These are phyloP conservation scores for Penicillium verrucosum DNA, from an alignment of 2,329 filamentous ascomycete genomes.

Conservation along the genomic window DNA sequence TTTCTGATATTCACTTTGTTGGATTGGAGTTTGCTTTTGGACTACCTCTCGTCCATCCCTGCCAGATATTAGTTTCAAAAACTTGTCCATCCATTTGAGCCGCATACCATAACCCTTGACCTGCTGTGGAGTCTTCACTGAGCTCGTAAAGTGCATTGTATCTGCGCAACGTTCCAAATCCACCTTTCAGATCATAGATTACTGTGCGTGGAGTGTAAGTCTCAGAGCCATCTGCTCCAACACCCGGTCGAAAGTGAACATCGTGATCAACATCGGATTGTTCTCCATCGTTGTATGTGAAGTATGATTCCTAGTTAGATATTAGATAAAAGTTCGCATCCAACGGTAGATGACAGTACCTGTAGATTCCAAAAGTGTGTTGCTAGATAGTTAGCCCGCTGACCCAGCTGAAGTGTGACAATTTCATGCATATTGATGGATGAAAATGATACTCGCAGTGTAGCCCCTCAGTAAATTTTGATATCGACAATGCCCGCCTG, in stretches of 20 bases:
- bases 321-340: slow-evolving; percentile 7
- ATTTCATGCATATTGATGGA: slow-evolving; percentile 77
- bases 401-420: slow-evolving; percentile 87
- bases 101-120: slow-evolving; percentile 46
- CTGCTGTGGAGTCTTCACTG: slow-evolving; percentile 35
- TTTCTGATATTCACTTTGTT: slow-evolving; percentile 71
- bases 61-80: neutral
- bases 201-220: slow-evolving; percentile 89
- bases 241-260: slow-evolving; percentile 80
- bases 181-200: slow-evolving; percentile 92
- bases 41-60: slow-evolving; percentile 67
- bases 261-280: slow-evolving; percentile 73
- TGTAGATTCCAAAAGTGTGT: slow-evolving; percentile 98
- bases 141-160: slow-evolving; percentile 83
- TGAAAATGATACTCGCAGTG: neutral
- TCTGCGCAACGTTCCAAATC: slow-evolving; percentile 82
- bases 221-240: slow-evolving; percentile 78
- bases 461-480: slow-evolving; percentile 5
- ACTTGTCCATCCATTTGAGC: neutral
- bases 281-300: slow-evolving; percentile 72
- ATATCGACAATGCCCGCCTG: slow-evolving; percentile 6
- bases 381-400: slow-evolving; percentile 86
- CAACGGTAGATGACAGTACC: slow-evolving; percentile 48
- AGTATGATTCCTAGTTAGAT: slow-evolving; percentile 79
- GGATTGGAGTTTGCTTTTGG: slow-evolving; percentile 65